Percentiles rank a stretch among this genome's conserved stretches.
Conservation (phyloP, 208 protist genomes). For the Crithidia thermophila region DNA sequence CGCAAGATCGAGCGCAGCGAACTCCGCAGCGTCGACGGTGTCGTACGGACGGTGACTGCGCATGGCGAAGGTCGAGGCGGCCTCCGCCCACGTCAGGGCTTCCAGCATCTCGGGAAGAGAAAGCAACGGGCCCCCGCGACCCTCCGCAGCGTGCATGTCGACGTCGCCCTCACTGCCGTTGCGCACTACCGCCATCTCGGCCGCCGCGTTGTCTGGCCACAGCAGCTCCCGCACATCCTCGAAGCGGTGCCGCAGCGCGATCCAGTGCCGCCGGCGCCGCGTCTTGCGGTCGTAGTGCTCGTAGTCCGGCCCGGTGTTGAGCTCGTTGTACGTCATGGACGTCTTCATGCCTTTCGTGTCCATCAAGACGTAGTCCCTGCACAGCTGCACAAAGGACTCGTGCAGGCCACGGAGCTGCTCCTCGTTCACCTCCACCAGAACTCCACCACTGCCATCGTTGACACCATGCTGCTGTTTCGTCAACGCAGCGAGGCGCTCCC, state of each 20-base stretch:
- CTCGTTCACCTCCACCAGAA: constrained; percentile 23
- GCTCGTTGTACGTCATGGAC: constrained; percentile 57
- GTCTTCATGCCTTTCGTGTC: constrained; percentile 86
- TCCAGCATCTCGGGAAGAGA: constrained; percentile 67
- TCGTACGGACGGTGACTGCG: constrained; percentile 73
- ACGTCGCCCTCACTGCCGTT: background rate
- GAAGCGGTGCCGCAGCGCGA: constrained; percentile 76
- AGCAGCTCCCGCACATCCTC: constrained; percentile 76
- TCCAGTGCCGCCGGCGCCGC: constrained; percentile 73
- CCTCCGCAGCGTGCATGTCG: too few species aligned
- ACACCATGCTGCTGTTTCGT: too few species aligned
- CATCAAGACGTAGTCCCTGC: constrained; percentile 84
- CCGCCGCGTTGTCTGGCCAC: constrained; percentile 49
- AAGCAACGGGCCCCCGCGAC: too few species aligned
- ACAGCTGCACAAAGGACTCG: constrained; percentile 59
- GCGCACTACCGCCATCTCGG: constrained; percentile 1
- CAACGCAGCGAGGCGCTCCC: constrained; percentile 39
- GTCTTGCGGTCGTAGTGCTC: constrained; percentile 82
- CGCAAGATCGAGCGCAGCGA: constrained; percentile 60
- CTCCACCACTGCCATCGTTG: constrained; percentile 1
- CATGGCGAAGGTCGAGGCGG: constrained; percentile 80
- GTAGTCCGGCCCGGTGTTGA: constrained; percentile 88
- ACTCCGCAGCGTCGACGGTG: constrained; percentile 39
- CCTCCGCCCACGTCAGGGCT: constrained; percentile 74
- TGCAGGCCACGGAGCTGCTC: constrained; percentile 38